Evolutionary conservation across 164 flowering plant species (phyloP), one percentile per base, ranked within the genome.

Genomic region (Buxus sempervirens): DNA sequence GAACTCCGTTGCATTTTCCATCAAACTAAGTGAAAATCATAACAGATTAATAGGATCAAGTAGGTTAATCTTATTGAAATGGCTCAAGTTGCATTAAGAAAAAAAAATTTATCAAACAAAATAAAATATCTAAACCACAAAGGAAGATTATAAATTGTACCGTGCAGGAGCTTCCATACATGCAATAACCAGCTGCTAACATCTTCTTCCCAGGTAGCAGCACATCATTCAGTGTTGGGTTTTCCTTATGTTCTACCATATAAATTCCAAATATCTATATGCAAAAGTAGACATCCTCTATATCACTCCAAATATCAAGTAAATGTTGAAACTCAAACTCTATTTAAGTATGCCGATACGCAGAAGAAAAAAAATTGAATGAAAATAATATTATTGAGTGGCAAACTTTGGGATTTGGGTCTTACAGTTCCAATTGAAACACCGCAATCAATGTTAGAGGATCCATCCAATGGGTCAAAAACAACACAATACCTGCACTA

Each of bases 151-250:
- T 36, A 26, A 41, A 60, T 22, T 62, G 59, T 90, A 90, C 96
- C 90, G 80, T 88, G 90, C 99, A 96, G 67, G 97, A 96, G 79
- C 98, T 96, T 70, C 99, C 99, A 75, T 96, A 96, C 99, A 96
- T 89, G 83, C 99, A 96, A 71, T 96, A 96, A 32, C 99, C 99
- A 75, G 99, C 99, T 38, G 99, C 99, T 54, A 90, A 24, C 98
- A 96, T 83, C 66, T 87, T 80, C 75, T 82, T 89, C 71, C 99
- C 99, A 60, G 99, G 90, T 82, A 83, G 88, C 85, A 92, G 71
- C 24, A 93, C 99, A 78, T 90, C 95, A 24, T 85, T 87, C 16
- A 92, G 57, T 64, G 77, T 78, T 71, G 96, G 93, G 61, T 90
- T 85, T 0, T 48, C 60, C 7, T 45, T 48, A 78, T 88, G 81